Evolutionary conservation across 345 rosid species (phyloP).

Genomic region (Alliaria petiolata): DNA sequence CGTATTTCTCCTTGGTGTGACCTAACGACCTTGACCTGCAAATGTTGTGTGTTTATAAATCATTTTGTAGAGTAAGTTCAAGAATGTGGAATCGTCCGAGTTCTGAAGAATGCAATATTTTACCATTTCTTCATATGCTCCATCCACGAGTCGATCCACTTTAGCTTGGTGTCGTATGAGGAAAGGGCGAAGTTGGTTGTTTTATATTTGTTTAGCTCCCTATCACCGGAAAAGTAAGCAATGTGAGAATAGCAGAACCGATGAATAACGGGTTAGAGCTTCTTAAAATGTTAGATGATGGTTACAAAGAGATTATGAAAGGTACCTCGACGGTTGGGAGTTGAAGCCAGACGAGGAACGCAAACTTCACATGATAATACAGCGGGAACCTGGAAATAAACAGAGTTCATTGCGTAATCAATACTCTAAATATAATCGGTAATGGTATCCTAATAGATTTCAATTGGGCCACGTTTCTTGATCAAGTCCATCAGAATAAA

Average conservation of each 20-base stretch:
- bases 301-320: neutral
- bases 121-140: constrained; percentile 46
- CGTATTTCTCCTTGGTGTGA: constrained; percentile 50
- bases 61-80: neutral
- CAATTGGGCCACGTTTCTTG: no score
- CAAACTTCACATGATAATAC: constrained; percentile 67
- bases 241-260: neutral
- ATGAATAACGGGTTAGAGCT: neutral
- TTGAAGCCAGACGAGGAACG: constrained; percentile 56
- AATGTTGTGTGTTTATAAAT: neutral
- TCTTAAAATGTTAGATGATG: no score
- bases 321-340: constrained; percentile 30
- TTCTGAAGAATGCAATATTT: neutral
- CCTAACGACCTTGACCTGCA: constrained; percentile 48
- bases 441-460: no score
- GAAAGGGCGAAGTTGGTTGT: constrained; percentile 60
- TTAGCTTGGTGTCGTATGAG: constrained; percentile 52
- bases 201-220: constrained; percentile 61
- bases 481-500: neutral
- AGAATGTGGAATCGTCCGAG: neutral
- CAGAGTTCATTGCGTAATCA: neutral
- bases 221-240: neutral
- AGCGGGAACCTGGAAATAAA: constrained; percentile 49
- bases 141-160: constrained; percentile 44
- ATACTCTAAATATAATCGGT: neutral